These are phyloP conservation scores for Daphne laureola DNA, from an alignment of 441 rosid genomes.

Conservation along the genomic window DNA sequence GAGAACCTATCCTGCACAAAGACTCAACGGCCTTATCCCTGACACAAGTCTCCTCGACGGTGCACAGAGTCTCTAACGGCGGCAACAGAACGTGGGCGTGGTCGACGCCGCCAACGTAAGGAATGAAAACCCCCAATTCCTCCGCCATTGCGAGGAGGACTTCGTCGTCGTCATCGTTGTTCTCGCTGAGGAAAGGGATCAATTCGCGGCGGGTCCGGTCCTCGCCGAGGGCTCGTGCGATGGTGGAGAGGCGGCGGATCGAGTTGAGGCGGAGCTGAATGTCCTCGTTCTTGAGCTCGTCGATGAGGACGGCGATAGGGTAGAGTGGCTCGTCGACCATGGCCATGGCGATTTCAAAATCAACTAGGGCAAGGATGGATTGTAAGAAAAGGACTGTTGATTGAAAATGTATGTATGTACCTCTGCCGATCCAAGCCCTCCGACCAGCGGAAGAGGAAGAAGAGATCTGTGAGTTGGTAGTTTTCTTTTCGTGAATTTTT, in stretches of 20 bases:
- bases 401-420: no score
- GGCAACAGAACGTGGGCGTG: constrained; percentile 69
- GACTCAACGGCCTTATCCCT: constrained; percentile 89
- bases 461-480: no score
- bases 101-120: constrained; percentile 89
- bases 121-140: constrained; percentile 84
- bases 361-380: not conserved
- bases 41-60: constrained; percentile 89
- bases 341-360: constrained; percentile 38
- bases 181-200: constrained; percentile 85
- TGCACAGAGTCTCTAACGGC: constrained; percentile 77
- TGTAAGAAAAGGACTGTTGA: no score
- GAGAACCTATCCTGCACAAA: constrained; percentile 74
- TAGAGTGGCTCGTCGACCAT: constrained; percentile 81
- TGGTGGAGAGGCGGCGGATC: constrained; percentile 71
- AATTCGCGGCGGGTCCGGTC: constrained; percentile 87
- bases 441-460: no score
- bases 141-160: constrained; percentile 97
- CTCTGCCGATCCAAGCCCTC: no score
- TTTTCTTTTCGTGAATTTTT: no score
- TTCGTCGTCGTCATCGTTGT: constrained; percentile 94
- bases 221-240: constrained; percentile 93
- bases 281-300: constrained; percentile 90
- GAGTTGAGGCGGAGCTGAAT: constrained; percentile 92
- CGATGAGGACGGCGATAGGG: constrained; percentile 85